Percentiles rank a stretch among this genome's conserved stretches.
These are phyloP conservation scores for Catunica adiposa DNA, from an alignment of 2,329 filamentous ascomycete species.

Conservation along the genomic window DNA sequence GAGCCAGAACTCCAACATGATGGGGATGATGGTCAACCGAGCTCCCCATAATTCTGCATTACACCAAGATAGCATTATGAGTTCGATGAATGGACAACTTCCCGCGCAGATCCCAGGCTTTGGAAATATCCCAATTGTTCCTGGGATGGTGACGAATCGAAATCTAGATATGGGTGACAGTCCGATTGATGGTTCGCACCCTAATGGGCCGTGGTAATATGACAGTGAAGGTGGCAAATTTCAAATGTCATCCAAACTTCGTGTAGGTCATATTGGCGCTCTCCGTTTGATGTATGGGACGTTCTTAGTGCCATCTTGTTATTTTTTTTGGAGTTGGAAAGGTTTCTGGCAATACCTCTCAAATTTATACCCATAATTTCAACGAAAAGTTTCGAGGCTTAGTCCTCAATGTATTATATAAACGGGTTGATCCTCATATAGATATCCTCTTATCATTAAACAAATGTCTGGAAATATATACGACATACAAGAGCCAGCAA, in stretches of 20 bases:
- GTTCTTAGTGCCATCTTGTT: too few species aligned
- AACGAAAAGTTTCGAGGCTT: background rate
- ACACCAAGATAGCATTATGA: constrained; percentile 3
- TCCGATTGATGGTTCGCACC: background rate
- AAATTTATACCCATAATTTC: background rate
- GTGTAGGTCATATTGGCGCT: too few species aligned
- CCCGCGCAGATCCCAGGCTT: constrained; percentile 11
- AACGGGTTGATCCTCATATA: background rate
- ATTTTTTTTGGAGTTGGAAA: too few species aligned
- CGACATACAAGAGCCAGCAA: too few species aligned
- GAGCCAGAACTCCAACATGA: background rate
- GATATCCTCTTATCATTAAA: too few species aligned
- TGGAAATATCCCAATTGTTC: constrained; percentile 9
- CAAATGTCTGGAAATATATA: too few species aligned
- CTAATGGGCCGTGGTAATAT: background rate
- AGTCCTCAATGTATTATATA: background rate
- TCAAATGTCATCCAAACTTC: too few species aligned
- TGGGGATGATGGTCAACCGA: background rate
- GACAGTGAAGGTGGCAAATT: too few species aligned
- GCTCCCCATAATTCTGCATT: constrained; percentile 5
- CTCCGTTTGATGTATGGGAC: background rate
- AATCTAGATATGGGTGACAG: background rate
- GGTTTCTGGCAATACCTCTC: background rate
- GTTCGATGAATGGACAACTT: background rate
- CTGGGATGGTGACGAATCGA: constrained; percentile 6